Conservation (phyloP, 164 flowering plant species). For the Buxus sempervirens region DNA sequence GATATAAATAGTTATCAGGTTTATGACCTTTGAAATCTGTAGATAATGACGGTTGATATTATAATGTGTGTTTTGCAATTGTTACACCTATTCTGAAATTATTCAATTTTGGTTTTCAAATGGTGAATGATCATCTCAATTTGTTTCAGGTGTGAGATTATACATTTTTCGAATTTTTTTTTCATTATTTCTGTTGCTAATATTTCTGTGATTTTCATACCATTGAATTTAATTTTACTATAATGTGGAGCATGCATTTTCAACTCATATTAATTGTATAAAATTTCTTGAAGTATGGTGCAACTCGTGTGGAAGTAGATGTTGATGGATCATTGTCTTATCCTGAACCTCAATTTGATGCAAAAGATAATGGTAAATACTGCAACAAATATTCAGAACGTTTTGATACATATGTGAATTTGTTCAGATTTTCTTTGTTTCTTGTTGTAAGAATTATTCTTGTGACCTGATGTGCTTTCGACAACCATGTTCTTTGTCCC, state of each 20-base stretch:
- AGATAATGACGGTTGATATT: neutral
- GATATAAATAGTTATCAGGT: neutral
- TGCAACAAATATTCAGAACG: neutral
- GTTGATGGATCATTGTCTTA: constrained; percentile 71
- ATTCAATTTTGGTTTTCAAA: neutral
- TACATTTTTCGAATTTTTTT: neutral
- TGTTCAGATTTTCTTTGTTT: constrained; percentile 1
- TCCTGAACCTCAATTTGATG: constrained; percentile 48
- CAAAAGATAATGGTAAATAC: constrained; percentile 44
- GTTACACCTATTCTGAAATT: neutral
- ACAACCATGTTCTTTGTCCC: neutral
- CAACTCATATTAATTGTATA: constrained; percentile 10
- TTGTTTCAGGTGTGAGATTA: neutral
- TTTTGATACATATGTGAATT: neutral
- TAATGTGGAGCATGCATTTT: neutral
- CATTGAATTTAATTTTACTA: neutral
- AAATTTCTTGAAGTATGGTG: constrained; percentile 60
- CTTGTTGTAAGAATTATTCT: neutral
- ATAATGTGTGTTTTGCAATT: neutral
- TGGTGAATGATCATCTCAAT: neutral
- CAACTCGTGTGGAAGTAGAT: constrained; percentile 80
- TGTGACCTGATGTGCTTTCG: neutral
- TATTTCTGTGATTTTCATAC: neutral
- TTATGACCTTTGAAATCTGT: too few relatives aligned
- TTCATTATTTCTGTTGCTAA: neutral